Conservation (phyloP, 441 rosid species). For the Flueggea neowawraea region DNA sequence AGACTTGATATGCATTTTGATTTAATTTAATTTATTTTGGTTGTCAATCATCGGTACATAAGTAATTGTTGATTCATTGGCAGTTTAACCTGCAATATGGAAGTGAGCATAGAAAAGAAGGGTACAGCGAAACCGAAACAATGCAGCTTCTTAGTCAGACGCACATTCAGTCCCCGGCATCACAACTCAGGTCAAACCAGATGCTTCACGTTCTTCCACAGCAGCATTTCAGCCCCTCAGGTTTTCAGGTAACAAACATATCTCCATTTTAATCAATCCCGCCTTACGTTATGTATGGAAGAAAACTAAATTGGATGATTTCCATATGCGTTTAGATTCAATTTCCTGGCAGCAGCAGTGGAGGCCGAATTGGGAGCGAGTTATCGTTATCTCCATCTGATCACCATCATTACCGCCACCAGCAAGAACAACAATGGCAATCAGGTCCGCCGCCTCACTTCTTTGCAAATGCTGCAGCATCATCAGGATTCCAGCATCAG, state of each 20-base stretch:
- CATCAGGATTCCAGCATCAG: conserved; percentile 99
- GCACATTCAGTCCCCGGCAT: conserved; percentile 41
- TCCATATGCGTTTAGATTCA: conserved; percentile 18
- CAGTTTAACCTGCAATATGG: conserved; percentile 20
- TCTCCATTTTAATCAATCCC: neutral
- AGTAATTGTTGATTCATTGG: too few relatives aligned
- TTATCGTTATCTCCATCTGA: conserved; percentile 49
- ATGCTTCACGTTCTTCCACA: conserved; percentile 34
- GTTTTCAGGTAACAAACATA: conserved; percentile 25
- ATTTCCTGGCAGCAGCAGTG: conserved; percentile 66
- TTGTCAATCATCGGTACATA: conserved; percentile 1
- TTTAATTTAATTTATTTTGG: neutral
- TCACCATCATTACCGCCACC: conserved; percentile 22
- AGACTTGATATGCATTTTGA: neutral
- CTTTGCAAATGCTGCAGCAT: conserved; percentile 97
- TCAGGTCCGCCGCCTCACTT: conserved; percentile 33
- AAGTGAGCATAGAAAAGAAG: conserved; percentile 20
- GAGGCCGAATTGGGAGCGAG: conserved; percentile 60
- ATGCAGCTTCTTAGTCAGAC: conserved; percentile 52
- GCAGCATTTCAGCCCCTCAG: conserved; percentile 29
- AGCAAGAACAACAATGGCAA: conserved; percentile 37
- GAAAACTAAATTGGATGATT: too few relatives aligned
- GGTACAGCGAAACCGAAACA: conserved; percentile 45
- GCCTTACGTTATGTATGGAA: too few relatives aligned
- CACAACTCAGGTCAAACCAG: conserved; percentile 25